Evolutionary conservation across 257 asterid genomes (phyloP), one percentile per base, ranked within the genome.

Genomic region (Pogostemon cablin): DNA sequence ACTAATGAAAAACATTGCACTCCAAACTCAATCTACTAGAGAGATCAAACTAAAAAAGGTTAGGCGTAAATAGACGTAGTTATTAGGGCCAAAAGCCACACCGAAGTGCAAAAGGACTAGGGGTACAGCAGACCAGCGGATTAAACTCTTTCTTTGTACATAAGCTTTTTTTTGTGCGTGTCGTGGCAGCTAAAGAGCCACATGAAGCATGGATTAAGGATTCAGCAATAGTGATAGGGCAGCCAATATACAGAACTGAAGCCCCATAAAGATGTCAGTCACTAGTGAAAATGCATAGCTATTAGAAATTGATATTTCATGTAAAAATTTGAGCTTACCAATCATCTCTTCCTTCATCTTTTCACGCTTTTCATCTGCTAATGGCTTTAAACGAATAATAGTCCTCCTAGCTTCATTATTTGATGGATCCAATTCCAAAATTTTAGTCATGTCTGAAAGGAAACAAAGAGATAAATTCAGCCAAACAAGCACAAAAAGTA

Each of bases 291-390:
- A 62, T 65, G 34, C 44, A 50, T 49, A 32, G 32, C 6, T 34
- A 2, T 17, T 7, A 65, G 6, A 44, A 34, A 35, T 2, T 57
- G 48, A 48, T n/a, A 50, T 17, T 39, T 10, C 56, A 58, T 55
- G 65, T 54, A 59, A 5, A 11, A 2, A 63, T 25, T 55, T 62
- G 12, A 67, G 71, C 91, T 82, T 68, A 93, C 99, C 97, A 67
- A 93, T 87, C 99, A 93, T 93, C 84, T 93, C 99, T 78, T 93
- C 99, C 85, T 93, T 91, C 96, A 93, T 86, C 85, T 93, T 89
- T 64, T 93, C 98, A 42, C 98, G 88, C 81, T 93, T 93, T 74
- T 84, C 97, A 71, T 91, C 99, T 9, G 99, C 99, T 74, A 93
- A 62, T 79, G 99, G 97, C 79, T 91, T 89, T 63, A 93, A 79